These are phyloP conservation scores for Blastobotrys malaysiensis DNA, from an alignment of 1,139 yeast genomes.

Conservation along the genomic window DNA sequence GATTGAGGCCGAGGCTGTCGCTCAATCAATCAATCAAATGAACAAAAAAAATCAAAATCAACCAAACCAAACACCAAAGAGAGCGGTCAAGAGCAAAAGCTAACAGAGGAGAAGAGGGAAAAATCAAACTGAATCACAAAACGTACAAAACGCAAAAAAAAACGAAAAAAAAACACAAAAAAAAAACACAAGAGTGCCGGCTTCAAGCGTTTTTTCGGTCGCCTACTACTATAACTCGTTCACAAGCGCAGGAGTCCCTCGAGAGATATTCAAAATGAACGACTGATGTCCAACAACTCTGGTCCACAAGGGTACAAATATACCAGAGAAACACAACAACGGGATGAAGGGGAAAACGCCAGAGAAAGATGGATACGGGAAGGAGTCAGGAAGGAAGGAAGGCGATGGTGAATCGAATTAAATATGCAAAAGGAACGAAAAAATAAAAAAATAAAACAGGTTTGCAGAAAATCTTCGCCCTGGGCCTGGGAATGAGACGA, in stretches of 20 bases:
- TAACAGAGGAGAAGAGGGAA: not conserved
- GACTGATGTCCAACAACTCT: not conserved
- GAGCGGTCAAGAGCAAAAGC: not conserved
- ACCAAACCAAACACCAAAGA: not conserved
- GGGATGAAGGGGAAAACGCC: not conserved
- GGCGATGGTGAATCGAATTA: not conserved
- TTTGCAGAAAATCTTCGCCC: not conserved
- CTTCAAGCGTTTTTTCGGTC: not conserved
- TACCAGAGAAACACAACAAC: not conserved
- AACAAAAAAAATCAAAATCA: slow-evolving; percentile 2
- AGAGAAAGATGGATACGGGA: not conserved
- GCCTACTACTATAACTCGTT: not conserved
- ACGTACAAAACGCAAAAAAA: not conserved
- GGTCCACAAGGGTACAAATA: not conserved
- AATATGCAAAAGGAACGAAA: not conserved
- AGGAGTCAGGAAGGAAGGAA: not conserved
- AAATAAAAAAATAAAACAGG: slow-evolving; percentile 1
- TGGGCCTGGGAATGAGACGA: not conserved
- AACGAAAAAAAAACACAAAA: not conserved
- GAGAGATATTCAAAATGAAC: not conserved
- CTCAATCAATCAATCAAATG: not conserved
- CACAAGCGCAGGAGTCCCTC: not conserved
- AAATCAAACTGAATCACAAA: not conserved
- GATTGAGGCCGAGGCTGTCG: no score
- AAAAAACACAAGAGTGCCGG: not conserved